Conservation (phyloP, 2,329 filamentous ascomycete species). For the Mollisia scopiformis region DNA sequence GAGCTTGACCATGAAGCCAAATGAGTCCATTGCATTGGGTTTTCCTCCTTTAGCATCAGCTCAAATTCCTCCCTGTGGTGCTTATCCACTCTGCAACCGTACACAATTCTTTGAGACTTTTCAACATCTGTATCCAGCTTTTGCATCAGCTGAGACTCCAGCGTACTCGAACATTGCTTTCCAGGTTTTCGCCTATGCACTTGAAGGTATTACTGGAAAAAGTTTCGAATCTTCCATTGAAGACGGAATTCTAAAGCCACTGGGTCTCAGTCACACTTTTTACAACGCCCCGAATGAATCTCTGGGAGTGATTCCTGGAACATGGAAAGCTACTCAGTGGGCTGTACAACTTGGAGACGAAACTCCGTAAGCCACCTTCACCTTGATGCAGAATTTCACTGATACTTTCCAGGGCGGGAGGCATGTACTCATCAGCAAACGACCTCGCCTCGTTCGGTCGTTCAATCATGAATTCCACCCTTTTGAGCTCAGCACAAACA, state of each 20-base stretch:
- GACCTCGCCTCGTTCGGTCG: conserved; percentile 29
- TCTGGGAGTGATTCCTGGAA: conserved; percentile 2
- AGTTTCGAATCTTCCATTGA: conserved; percentile 32
- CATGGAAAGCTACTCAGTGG: not conserved
- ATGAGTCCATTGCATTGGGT: not conserved
- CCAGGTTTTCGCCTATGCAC: conserved; percentile 40
- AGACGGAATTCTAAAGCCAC: not conserved
- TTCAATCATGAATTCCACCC: conserved; percentile 28
- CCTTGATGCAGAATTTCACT: not conserved
- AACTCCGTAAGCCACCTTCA: conserved; percentile 2
- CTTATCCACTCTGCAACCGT: not conserved
- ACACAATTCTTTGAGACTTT: conserved; percentile 20
- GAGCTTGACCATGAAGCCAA: not conserved
- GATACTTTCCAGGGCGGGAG: not conserved
- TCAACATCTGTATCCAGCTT: conserved; percentile 35
- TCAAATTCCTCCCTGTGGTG: conserved; percentile 4
- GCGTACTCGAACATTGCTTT: conserved; percentile 42
- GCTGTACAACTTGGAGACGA: not conserved
- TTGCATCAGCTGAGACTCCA: conserved; percentile 36
- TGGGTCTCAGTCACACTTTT: not conserved
- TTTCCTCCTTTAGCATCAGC: not conserved
- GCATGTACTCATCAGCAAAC: not conserved
- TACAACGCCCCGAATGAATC: not conserved
- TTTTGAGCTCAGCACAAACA: conserved; percentile 25
- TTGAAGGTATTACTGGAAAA: conserved; percentile 41